These are phyloP conservation scores for Tulasnella sp. DNA, from an alignment of 768 basidiomycete genomes.

Conservation along the genomic window DNA sequence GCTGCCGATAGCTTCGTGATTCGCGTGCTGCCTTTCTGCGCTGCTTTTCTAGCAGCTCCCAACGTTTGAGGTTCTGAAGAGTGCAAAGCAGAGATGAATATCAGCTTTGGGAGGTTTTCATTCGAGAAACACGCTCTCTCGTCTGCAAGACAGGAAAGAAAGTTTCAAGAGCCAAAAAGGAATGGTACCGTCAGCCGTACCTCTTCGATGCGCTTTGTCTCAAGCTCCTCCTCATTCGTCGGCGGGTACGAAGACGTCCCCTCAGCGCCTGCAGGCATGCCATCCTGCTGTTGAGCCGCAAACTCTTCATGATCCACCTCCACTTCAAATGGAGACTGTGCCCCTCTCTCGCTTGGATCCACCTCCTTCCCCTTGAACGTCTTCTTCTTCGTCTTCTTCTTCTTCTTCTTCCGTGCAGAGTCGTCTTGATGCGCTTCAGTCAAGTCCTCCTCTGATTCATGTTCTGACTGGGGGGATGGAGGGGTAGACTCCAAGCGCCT, in stretches of 20 bases:
- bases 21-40: conserved; percentile 63
- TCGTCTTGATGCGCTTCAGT: background rate
- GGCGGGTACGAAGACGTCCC: conserved; percentile 48
- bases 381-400: background rate
- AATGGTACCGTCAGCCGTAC: too few species aligned
- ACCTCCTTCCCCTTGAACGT: conserved; percentile 24
- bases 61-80: conserved; percentile 65
- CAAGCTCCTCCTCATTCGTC: conserved; percentile 49
- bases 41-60: conserved; percentile 68
- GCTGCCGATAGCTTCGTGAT: conserved; percentile 26
- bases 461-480: conserved; percentile 7
- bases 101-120: background rate
- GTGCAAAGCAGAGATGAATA: background rate
- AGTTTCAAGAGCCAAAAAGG: too few species aligned
- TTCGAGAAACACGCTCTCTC: too few species aligned
- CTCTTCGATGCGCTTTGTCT: conserved; percentile 62
- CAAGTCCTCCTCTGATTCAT: conserved; percentile 3
- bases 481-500: conserved; percentile 13
- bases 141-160: too few species aligned
- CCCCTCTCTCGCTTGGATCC: background rate
- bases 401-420: background rate
- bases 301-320: conserved; percentile 25
- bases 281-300: conserved; percentile 26
- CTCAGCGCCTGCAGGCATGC: conserved; percentile 19
- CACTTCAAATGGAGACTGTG: conserved; percentile 9